phyloP scores from a whole-genome alignment of 805 yeast genomes.

The Lipomyces yamanashiensis region DNA sequence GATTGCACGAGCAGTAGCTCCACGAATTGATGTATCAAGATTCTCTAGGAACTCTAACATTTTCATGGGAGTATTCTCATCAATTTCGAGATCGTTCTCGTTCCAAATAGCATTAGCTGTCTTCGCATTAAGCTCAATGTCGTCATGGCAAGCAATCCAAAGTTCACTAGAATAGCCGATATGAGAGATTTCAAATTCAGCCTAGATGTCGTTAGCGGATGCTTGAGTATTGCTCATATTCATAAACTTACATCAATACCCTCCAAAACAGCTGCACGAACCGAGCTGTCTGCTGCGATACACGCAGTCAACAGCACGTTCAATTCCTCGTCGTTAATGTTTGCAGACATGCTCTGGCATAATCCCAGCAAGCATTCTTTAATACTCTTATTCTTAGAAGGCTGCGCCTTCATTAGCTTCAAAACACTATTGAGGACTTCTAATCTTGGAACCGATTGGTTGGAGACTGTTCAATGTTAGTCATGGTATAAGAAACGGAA shows the following conservation, averaged over 20 bases:
- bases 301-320: slow-evolving; percentile 59
- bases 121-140: slow-evolving; percentile 62
- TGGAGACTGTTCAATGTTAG: slow-evolving; percentile 50
- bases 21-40: slow-evolving; percentile 67
- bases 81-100: slow-evolving; percentile 64
- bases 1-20: slow-evolving; percentile 72
- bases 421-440: slow-evolving; percentile 66
- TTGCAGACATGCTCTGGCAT: slow-evolving; percentile 74
- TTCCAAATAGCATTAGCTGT: slow-evolving; percentile 84
- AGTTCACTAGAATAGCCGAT: slow-evolving; percentile 64
- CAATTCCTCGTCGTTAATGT: slow-evolving; percentile 62
- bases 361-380: slow-evolving; percentile 82
- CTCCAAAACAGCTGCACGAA: slow-evolving; percentile 79
- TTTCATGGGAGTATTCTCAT: slow-evolving; percentile 47
- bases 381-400: slow-evolving; percentile 77
- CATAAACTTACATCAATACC: slow-evolving; percentile 40
- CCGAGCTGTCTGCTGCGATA: slow-evolving; percentile 68
- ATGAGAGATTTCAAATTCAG: slow-evolving; percentile 63
- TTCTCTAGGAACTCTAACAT: slow-evolving; percentile 59
- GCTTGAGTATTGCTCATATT: background rate
- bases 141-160: slow-evolving; percentile 79
- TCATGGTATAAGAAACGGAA: too few species aligned
- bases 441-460: slow-evolving; percentile 69
- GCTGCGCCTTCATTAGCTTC: slow-evolving; percentile 63
- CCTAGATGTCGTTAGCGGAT: slow-evolving; percentile 37